phyloP scores from a whole-genome alignment of 169 alveolate species.

The Plasmodium inui region DNA sequence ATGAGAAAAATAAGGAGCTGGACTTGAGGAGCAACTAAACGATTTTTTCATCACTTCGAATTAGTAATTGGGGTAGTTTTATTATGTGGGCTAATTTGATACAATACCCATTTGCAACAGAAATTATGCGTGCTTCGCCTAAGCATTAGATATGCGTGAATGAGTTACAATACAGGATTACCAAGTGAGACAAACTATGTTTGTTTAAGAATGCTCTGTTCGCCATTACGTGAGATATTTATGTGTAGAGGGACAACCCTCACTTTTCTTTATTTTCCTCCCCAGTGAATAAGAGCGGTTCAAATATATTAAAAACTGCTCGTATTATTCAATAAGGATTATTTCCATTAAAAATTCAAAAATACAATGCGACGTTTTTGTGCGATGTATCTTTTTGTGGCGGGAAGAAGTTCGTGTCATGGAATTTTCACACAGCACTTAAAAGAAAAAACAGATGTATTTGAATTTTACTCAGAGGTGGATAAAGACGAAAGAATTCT shows the following conservation, averaged over 20 bases:
- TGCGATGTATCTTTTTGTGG: not conserved
- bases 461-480: not conserved
- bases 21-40: not conserved
- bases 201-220: not conserved
- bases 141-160: not conserved
- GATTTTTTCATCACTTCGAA: not conserved
- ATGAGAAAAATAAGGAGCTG: not conserved
- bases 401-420: not conserved
- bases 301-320: not conserved
- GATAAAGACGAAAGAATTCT: not conserved
- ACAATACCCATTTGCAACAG: not conserved
- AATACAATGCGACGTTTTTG: not conserved
- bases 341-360: not conserved
- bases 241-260: not conserved
- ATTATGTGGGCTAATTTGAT: not conserved
- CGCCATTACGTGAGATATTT: not conserved
- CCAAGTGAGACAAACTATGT: not conserved
- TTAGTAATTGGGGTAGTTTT: not conserved
- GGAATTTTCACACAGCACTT: no score
- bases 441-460: not conserved
- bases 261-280: not conserved
- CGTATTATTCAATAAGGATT: not conserved
- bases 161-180: not conserved
- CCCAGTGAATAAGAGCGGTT: not conserved
- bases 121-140: not conserved